These are phyloP conservation scores for Beauveria sp. DNA, from an alignment of 2,329 filamentous ascomycete genomes.

Conservation along the genomic window DNA sequence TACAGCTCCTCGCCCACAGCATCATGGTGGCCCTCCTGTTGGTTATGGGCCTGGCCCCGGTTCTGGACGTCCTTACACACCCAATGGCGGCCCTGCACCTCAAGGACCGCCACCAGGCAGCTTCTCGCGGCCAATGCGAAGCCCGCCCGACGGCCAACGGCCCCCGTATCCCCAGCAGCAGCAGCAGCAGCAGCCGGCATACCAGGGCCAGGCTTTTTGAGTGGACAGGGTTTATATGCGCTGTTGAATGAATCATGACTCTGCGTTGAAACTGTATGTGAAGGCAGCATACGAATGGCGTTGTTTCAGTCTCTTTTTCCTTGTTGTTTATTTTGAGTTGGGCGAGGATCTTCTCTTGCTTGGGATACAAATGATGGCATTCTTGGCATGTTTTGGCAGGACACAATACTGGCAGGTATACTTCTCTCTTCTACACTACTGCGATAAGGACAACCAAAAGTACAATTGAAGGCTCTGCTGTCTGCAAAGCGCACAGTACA, in stretches of 20 bases:
- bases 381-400: neutral
- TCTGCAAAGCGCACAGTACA: neutral
- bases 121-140: constrained; percentile 26
- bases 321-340: constrained; percentile 12
- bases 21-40: constrained; percentile 43
- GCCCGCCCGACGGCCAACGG: constrained; percentile 11
- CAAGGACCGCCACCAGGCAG: constrained; percentile 18
- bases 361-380: neutral
- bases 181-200: constrained; percentile 16
- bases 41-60: constrained; percentile 64
- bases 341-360: neutral
- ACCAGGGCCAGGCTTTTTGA: constrained; percentile 31
- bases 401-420: neutral
- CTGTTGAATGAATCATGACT: constrained; percentile 4
- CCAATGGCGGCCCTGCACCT: neutral
- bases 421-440: neutral
- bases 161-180: constrained; percentile 9
- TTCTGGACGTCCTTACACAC: constrained; percentile 5
- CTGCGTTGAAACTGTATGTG: neutral
- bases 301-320: constrained; percentile 5
- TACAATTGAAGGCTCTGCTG: neutral
- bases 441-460: neutral
- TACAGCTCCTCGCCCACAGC: constrained; percentile 13
- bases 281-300: constrained; percentile 2
- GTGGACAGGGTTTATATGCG: neutral